Conservation (phyloP, 768 basidiomycete species). For the Tulasnella sp. region DNA sequence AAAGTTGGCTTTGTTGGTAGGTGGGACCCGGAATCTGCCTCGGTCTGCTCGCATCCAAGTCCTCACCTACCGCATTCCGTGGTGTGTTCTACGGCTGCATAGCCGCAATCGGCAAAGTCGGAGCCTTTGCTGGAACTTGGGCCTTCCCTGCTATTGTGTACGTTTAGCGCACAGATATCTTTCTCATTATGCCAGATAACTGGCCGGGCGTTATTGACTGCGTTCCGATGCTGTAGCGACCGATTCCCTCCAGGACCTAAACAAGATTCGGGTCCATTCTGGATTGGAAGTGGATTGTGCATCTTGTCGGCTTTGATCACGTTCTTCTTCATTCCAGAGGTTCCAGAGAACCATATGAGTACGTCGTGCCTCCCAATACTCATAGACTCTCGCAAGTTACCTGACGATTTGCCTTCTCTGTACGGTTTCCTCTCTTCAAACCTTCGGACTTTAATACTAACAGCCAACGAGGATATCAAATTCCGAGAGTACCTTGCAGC, state of each 20-base stretch:
- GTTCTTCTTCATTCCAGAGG: slow-evolving; percentile 69
- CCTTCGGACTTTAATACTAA: neutral
- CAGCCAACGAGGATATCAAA: slow-evolving; percentile 30
- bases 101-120: slow-evolving; percentile 50
- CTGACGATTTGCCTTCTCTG: no score
- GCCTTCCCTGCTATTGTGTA: slow-evolving; percentile 22
- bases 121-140: slow-evolving; percentile 59
- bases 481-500: slow-evolving; percentile 77
- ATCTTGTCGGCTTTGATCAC: slow-evolving; percentile 68
- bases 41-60: slow-evolving; percentile 79
- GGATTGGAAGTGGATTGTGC: slow-evolving; percentile 75
- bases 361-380: neutral
- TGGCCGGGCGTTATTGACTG: no score
- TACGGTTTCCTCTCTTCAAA: neutral
- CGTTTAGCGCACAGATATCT: neutral
- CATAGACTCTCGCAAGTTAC: slow-evolving; percentile 10
- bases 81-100: slow-evolving; percentile 73
- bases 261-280: slow-evolving; percentile 80
- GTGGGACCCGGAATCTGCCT: slow-evolving; percentile 76
- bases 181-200: neutral
- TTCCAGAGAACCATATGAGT: slow-evolving; percentile 43
- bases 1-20: neutral
- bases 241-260: slow-evolving; percentile 32
- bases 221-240: neutral
- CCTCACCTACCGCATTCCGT: slow-evolving; percentile 74